A percentile compares a stretch with the other conserved stretches of the same genome.
Conservation (phyloP, 192 early-diverging fungal genomes). For the Entomortierella lignicola region DNA sequence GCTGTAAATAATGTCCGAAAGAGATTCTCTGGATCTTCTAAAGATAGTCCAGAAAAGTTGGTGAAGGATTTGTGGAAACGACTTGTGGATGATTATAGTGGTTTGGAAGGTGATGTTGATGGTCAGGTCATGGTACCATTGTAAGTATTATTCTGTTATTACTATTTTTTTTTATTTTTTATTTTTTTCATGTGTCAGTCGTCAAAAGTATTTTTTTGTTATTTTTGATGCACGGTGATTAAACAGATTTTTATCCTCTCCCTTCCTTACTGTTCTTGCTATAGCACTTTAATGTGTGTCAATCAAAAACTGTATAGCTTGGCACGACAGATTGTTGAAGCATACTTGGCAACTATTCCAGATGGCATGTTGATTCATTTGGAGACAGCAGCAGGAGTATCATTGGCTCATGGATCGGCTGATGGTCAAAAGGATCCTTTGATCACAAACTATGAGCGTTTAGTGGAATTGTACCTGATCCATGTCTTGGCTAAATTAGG, state of each 20-base stretch:
- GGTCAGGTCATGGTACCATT: slow-evolving; percentile 56
- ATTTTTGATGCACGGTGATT: background rate
- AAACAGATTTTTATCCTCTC: background rate
- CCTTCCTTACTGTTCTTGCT: background rate
- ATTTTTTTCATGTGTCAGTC: background rate
- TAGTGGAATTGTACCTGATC: slow-evolving; percentile 55
- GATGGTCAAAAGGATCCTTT: slow-evolving; percentile 44
- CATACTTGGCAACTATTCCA: slow-evolving; percentile 33
- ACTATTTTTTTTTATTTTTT: slow-evolving; percentile 4
- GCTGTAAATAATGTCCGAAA: slow-evolving; percentile 13
- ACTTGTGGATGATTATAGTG: slow-evolving; percentile 49
- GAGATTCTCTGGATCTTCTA: slow-evolving; percentile 28
- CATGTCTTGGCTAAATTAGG: slow-evolving; percentile 54
- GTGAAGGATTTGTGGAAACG: slow-evolving; percentile 48
- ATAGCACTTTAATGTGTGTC: slow-evolving; percentile 34
- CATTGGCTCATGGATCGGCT: background rate
- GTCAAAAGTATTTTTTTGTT: background rate
- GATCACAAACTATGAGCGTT: slow-evolving; percentile 55
- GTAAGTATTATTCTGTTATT: slow-evolving; percentile 45
- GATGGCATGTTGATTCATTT: slow-evolving; percentile 42
- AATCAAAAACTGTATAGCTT: slow-evolving; percentile 36
- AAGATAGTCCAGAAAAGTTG: slow-evolving; percentile 38
- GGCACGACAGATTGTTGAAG: slow-evolving; percentile 35
- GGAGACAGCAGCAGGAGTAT: slow-evolving; percentile 37
- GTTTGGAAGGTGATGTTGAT: slow-evolving; percentile 55